Base-by-base conservation (phyloP, 345 rosid species). In the Corchorus capsularis region DNA sequence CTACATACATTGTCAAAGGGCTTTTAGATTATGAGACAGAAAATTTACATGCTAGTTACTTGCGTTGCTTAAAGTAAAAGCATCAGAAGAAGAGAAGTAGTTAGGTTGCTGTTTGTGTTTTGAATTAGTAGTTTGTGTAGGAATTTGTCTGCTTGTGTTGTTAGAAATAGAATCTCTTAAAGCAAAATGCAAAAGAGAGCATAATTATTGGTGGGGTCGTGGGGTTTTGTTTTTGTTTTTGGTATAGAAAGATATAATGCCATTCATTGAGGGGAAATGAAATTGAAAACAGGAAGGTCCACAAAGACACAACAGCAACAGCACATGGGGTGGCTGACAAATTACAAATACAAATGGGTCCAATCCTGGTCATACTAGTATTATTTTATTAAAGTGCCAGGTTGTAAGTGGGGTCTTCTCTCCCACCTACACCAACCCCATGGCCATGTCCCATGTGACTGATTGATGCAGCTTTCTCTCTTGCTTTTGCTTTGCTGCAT, bases 251-350 rank as follows among this genome's bases (percentile, higher is more conserved):
- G 27, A n/a, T 15, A 37, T 59, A 14, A 19, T 59, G 76, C 69
- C 74, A 57, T 69, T 68, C 37, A 72, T 54, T 67, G 78, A 41
- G 83, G 71, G 1, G 61, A 20, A 27, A 27, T 27, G 27, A 27
- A 20, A 27, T 0, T 27, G 27, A 27, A 27, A 14, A 19, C 13
- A 11, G 7, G 16, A 27, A 43, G 50, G 77, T 39, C 68, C 71
- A 66, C 72, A 53, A 56, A 22, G 56, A 72, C 75, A 60, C 72
- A 27, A 27, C 27, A 27, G 27, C 27, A 74, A 80, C 32, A 53
- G 63, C 86, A 80, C 89, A 82, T 82, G 86, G 86, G 82, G 61
- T 19, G 35, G 76, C 81, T 75, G 89, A 79, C 82, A 71, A 27
- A 27, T 27, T 27, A 27, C 27, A 27, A 27, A 14, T 27, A 57